Base-by-base conservation (phyloP, 2,329 filamentous ascomycete genomes). In the Exophiala mesophila region DNA sequence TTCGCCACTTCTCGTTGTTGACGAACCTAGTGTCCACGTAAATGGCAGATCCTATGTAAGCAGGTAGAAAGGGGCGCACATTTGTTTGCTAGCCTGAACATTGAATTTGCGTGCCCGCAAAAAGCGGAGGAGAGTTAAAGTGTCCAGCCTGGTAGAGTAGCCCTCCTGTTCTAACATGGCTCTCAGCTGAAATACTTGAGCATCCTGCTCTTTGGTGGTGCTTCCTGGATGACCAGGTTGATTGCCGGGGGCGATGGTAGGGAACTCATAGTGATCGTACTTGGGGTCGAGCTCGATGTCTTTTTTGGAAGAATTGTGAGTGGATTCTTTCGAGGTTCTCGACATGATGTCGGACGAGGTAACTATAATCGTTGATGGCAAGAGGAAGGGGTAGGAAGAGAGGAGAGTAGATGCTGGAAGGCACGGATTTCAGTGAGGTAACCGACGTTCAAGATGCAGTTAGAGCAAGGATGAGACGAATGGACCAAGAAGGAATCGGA, bases 251-350 rank as follows among this genome's bases (percentile, higher is more conserved):
- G 87, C 80, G 50, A 78, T 83, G 53, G 82, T 87, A 51, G 92
- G 92, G 73, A 79, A 97, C 68, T 96, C 89, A 69, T 92, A 97
- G 73, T 94, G 67, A 71, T 97, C 92, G 74, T 97, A 94, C 72
- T 95, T 96, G 64, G 86, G 76, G 68, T 94, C 82, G 58, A 88
- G 68, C 55, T 71, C 65, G 55, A 74, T 64, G 55, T 66, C 54
- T 40, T 62, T 59, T 12, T 26, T 26, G 23, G 23, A 12, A 43
- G 62, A 59, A 23, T 60, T 55, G 23, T 16, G 17, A n/a, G 39
- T 18, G 6, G 42, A 18, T 31, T 48, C 45, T 37, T 46, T 50
- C 4, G 49, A 51, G 6, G 39, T 32, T 35, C 36, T 43, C 37
- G 48, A 52, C 50, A 55, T 55, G 7, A 7, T 26, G 23, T 7